These are phyloP conservation scores for Taphrina betulina DNA, from an alignment of 1,139 yeast genomes.

Conservation along the genomic window DNA sequence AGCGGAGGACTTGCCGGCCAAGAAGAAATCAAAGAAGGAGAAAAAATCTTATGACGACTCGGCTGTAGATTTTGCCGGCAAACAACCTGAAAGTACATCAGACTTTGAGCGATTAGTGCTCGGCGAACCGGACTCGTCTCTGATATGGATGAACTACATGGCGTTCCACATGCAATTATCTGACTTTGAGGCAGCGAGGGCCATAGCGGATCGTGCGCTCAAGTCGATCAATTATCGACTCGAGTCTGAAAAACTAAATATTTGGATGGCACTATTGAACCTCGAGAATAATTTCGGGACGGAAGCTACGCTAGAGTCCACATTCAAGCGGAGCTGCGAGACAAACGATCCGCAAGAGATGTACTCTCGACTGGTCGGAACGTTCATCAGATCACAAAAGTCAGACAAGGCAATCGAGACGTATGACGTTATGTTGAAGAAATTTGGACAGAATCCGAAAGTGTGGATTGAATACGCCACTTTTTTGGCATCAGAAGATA, in stretches of 20 bases:
- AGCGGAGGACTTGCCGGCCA: conserved; percentile 33
- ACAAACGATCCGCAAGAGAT: conserved; percentile 71
- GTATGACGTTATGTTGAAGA: conserved; percentile 68
- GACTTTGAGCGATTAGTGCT: conserved; percentile 90
- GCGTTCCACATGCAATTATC: conserved; percentile 93
- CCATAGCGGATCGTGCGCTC: conserved; percentile 86
- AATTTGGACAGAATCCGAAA: conserved; percentile 62
- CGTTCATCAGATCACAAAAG: conserved; percentile 37
- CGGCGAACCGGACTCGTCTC: conserved; percentile 90
- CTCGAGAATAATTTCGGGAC: conserved; percentile 92
- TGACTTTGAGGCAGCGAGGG: conserved; percentile 92
- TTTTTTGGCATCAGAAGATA: conserved; percentile 52
- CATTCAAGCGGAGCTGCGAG: conserved; percentile 79
- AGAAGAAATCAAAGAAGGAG: conserved; percentile 43
- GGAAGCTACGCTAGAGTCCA: conserved; percentile 73
- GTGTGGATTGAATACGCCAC: conserved; percentile 82
- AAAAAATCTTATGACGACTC: conserved; percentile 62
- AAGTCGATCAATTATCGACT: conserved; percentile 87
- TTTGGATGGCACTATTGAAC: conserved; percentile 93
- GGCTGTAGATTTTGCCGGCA: conserved; percentile 76
- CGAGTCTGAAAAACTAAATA: conserved; percentile 87
- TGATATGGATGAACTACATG: conserved; percentile 97
- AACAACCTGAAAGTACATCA: conserved; percentile 84
- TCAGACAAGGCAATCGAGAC: conserved; percentile 65
- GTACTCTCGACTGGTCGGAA: conserved; percentile 31